Evolutionary conservation across 352 stramenopile species (phyloP).

Genomic region (Phytopythium delawarense): DNA sequence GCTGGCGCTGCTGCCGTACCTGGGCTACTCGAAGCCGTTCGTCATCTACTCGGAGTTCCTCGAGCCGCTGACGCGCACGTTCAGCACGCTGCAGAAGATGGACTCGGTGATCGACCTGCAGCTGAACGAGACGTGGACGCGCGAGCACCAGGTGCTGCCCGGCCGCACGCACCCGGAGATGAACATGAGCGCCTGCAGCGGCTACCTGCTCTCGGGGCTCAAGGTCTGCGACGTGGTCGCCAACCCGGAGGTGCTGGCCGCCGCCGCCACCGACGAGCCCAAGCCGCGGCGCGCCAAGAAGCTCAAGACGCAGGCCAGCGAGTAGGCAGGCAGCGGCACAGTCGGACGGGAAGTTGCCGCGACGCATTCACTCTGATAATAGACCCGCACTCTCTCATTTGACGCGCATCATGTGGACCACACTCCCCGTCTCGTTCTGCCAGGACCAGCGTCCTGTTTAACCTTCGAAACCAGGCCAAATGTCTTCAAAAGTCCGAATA

Average conservation of each 20-base stretch:
- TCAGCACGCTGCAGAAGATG: slow-evolving; percentile 87
- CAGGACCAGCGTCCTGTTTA: not conserved
- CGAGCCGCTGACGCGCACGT: slow-evolving; percentile 89
- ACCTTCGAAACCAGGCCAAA: not conserved
- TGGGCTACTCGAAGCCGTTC: slow-evolving; percentile 91
- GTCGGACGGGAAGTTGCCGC: not conserved
- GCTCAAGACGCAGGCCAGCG: not conserved
- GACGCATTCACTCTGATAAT: not conserved
- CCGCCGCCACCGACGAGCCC: not conserved
- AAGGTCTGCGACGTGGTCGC: slow-evolving; percentile 65
- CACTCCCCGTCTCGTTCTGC: not conserved
- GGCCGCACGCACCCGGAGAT: slow-evolving; percentile 94
- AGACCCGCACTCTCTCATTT: not conserved
- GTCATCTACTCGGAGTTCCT: slow-evolving; percentile 96
- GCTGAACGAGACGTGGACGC: slow-evolving; percentile 94
- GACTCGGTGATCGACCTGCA: slow-evolving; percentile 91
- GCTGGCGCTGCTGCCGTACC: slow-evolving; percentile 86
- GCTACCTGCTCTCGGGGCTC: slow-evolving; percentile 93
- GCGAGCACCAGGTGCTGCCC: slow-evolving; percentile 93
- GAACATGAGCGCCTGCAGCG: slow-evolving; percentile 95
- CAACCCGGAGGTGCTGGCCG: slow-evolving; percentile 5
- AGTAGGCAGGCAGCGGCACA: not conserved
- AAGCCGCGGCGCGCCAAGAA: slow-evolving; percentile 5
- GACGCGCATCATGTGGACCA: not conserved
- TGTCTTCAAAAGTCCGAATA: not conserved